Base-by-base conservation (phyloP, 2,329 filamentous ascomycete genomes). In the Rutstroemia sp. region DNA sequence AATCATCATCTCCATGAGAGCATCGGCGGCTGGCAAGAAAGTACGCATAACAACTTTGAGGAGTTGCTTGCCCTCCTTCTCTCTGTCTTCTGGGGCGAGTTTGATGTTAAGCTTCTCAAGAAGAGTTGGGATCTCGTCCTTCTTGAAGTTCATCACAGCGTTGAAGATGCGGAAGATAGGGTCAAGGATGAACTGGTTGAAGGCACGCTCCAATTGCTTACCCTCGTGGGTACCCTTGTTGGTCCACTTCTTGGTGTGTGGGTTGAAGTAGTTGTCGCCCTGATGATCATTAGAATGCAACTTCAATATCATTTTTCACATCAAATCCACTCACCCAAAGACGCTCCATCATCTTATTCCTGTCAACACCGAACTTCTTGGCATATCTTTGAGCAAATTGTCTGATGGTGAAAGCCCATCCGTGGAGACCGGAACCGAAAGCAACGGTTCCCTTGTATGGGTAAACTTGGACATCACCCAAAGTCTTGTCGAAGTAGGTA, bases 291-390 rank as follows among this genome's bases (percentile, higher is more conserved):
- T 60, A 71, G 63, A 47, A 56, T 40, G 21, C n/a, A 54, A 58
- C 30, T 17, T 12, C 12, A 5, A 23, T 19, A 21, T 19, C 36
- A 54, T 21, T 46, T n/a, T 23, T 42, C 42, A 39, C 39, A 16
- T 3, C 38, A 27, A 21, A 9, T 39, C 19, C 61, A 71, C 84
- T 76, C 78, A 89, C 86, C 94, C 94, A 99, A 68, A 99, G 90
- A 87, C 94, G 91, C 82, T 96, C 90, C 89, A 97, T 96, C 94
- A 99, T 96, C 90, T 97, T 97, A 81, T 86, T 88, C 78, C 92
- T 92, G 86, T 99, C 92, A 70, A 99, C 94, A 88, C 94, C 94
- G 72, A 99, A 99, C 81, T 99, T 99, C 91, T 97, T 97, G 78
- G 92, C 88, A 77, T 99, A 99, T 71, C 87, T 86, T 73, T 84